Base-by-base conservation (phyloP, 1,284 basidiomycete genomes). In the Blastosporella zonata region DNA sequence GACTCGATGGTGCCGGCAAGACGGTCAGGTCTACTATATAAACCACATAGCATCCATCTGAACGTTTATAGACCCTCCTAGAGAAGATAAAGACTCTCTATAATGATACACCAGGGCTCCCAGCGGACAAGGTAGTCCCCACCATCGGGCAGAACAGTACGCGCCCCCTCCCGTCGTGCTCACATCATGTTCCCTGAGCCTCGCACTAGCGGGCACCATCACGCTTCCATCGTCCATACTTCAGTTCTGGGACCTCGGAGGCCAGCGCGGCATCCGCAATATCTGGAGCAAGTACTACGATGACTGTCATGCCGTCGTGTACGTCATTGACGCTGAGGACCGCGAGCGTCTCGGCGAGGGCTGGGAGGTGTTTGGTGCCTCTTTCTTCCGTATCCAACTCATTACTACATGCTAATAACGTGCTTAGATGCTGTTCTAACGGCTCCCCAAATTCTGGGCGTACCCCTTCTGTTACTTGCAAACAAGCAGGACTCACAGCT, bases 131-230 rank as follows among this genome's bases (percentile, higher is more conserved):
- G 70, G 96, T 97, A 60, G 91, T 81, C 0, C 94, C 94, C 0
- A 97, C 94, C 0, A 89, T 97, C 1, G 93, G 93, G 0, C 93
- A 97, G 68, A 97, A 97, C 67, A 95, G 93, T 95, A 80, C 65
- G 63, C 38, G n/a, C 13, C 3, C 47, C 28, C 34, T 34, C 18
- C 28, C 13, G 6, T n/a, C 17, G 5, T 15, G 42, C 5, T 40
- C 29, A 18, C 17, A 20, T 41, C 17, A 23, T 39, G n/a, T 22
- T 37, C 13, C 15, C 20, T 15, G 27, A 43, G 25, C 5, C 34
- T 22, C 29, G 37, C 34, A 22, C 43, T 59, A 97, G 93, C 90
- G 67, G 94, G 93, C 34, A 92, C 91, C 65, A 93, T 96, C 52
- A 86, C 84, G 0, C 75, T 97, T 4, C 91, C 93, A 0, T 95